Evolutionary conservation across 2,329 filamentous ascomycete genomes (phyloP).

Genomic region (Exophiala phaeomuriformis): DNA sequence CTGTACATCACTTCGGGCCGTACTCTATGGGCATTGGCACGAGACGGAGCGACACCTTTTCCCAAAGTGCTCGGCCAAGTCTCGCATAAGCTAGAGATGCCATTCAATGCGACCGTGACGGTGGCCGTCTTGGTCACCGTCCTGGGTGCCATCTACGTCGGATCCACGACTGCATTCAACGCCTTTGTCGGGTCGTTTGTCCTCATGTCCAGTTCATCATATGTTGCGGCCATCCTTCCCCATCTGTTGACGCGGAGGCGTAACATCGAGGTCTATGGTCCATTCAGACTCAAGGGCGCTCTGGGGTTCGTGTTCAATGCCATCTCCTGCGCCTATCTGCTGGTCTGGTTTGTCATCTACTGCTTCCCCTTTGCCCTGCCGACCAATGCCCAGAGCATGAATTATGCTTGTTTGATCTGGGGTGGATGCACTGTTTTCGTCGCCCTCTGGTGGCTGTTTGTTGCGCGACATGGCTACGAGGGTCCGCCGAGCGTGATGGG

Average conservation of each 20-base stretch:
- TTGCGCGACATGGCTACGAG: slow-evolving; percentile 10
- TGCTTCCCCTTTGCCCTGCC: slow-evolving; percentile 50
- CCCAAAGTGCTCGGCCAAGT: slow-evolving; percentile 44
- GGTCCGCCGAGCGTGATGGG: slow-evolving; percentile 4
- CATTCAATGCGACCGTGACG: slow-evolving; percentile 51
- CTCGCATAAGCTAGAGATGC: slow-evolving; percentile 41
- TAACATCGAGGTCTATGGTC: slow-evolving; percentile 43
- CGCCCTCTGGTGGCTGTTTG: slow-evolving; percentile 38
- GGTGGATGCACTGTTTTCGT: slow-evolving; percentile 48
- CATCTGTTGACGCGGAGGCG: slow-evolving; percentile 47
- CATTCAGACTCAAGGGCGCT: slow-evolving; percentile 46
- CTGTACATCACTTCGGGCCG: slow-evolving; percentile 56
- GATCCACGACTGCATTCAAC: slow-evolving; percentile 42
- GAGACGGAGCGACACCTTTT: slow-evolving; percentile 53
- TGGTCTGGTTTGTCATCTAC: slow-evolving; percentile 52
- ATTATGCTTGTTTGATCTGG: slow-evolving; percentile 48
- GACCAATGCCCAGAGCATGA: slow-evolving; percentile 45
- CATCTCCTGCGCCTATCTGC: slow-evolving; percentile 47
- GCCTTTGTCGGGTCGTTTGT: slow-evolving; percentile 54
- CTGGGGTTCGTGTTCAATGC: slow-evolving; percentile 47
- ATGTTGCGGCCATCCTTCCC: slow-evolving; percentile 46
- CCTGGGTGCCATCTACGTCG: slow-evolving; percentile 47
- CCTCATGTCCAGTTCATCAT: slow-evolving; percentile 42
- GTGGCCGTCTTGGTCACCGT: slow-evolving; percentile 44
- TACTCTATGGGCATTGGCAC: slow-evolving; percentile 55